These are phyloP conservation scores for Globisporangium paddicum DNA, from an alignment of 352 stramenopile genomes.

Conservation along the genomic window DNA sequence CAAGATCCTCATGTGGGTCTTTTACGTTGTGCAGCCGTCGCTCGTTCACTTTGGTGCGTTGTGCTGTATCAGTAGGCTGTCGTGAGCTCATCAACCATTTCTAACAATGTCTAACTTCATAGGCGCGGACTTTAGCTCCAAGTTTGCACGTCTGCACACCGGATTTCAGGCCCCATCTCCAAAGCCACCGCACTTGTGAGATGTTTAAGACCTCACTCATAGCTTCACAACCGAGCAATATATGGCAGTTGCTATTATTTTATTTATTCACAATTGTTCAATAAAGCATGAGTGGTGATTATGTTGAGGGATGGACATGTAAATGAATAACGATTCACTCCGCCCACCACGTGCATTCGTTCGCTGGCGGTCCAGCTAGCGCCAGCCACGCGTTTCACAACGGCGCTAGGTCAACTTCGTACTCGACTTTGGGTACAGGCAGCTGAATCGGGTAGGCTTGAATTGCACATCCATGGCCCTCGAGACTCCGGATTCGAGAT, in stretches of 20 bases:
- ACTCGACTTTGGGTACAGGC: neutral
- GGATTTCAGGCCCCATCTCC: neutral
- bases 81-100: neutral
- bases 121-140: slow-evolving; percentile 4
- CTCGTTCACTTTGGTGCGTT: slow-evolving; percentile 1
- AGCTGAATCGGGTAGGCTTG: slow-evolving; percentile 1
- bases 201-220: no score
- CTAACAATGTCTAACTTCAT: neutral
- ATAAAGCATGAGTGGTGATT: neutral
- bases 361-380: neutral
- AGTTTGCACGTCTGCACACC: neutral
- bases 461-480: neutral
- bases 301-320: neutral
- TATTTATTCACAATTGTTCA: neutral
- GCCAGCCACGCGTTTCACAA: neutral
- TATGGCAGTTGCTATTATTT: neutral
- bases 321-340: neutral
- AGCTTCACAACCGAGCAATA: neutral
- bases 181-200: neutral
- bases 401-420: neutral
- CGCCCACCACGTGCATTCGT: neutral
- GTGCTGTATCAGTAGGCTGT: neutral
- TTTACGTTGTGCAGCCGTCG: slow-evolving; percentile 1
- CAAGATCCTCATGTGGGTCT: slow-evolving; percentile 4
- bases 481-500: neutral